These are phyloP conservation scores for Corynascus novoguineensis DNA, from an alignment of 495 filamentous ascomycete genomes.

Conservation along the genomic window DNA sequence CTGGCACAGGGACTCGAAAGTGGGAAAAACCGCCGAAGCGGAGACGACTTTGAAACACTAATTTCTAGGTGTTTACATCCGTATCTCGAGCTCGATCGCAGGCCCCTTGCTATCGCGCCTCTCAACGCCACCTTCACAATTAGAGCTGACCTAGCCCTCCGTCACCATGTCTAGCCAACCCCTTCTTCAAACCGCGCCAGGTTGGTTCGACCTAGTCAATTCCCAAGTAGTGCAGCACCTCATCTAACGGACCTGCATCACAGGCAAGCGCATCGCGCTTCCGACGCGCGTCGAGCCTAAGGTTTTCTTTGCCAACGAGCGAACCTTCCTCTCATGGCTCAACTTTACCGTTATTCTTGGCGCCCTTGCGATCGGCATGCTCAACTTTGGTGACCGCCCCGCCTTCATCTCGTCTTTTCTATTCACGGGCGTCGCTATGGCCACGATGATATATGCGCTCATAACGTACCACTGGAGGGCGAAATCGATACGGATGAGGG, in stretches of 20 bases:
- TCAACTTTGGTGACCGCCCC: slow-evolving; percentile 94
- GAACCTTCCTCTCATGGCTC: slow-evolving; percentile 97
- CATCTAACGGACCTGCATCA: slow-evolving; percentile 2
- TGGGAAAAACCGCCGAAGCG: background rate
- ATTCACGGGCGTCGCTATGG: slow-evolving; percentile 93
- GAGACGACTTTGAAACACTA: background rate
- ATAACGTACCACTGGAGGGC: slow-evolving; percentile 96
- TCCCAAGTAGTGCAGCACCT: background rate
- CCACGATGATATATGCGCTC: slow-evolving; percentile 90
- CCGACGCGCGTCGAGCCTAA: slow-evolving; percentile 98
- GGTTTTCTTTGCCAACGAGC: slow-evolving; percentile 99
- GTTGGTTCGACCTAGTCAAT: slow-evolving; percentile 39
- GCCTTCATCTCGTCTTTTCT: slow-evolving; percentile 87
- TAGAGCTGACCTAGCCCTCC: background rate
- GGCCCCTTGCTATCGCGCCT: background rate
- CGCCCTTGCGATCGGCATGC: slow-evolving; percentile 87
- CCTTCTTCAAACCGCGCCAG: slow-evolving; percentile 82
- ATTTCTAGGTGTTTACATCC: background rate
- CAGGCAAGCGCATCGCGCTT: slow-evolving; percentile 96
- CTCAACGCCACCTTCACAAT: background rate
- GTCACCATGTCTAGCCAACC: slow-evolving; percentile 85
- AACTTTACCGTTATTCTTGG: slow-evolving; percentile 98
- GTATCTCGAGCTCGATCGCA: background rate
- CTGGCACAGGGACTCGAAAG: slow-evolving; percentile 5
- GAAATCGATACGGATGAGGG: slow-evolving; percentile 81